Evolutionary conservation across 192 early-diverging fungal genomes (phyloP).

Genomic region (Podila epicladia): DNA sequence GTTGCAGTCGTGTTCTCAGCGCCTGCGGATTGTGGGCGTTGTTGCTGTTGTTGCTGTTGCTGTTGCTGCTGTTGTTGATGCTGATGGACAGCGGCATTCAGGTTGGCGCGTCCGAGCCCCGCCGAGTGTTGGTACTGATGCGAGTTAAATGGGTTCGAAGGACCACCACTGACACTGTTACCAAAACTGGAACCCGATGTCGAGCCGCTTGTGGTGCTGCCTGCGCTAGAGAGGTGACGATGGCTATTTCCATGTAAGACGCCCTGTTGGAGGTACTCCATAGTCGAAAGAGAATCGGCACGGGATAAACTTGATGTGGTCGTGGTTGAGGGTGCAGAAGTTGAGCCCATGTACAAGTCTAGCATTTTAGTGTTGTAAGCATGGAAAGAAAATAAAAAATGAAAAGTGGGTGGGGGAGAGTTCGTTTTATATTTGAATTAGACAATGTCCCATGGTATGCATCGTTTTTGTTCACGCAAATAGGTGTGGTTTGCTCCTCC

Average conservation of each 20-base stretch:
- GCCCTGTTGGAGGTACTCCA: constrained; percentile 33
- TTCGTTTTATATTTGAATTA: background rate
- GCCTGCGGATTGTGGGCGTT: background rate
- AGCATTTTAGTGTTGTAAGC: background rate
- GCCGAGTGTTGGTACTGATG: constrained; percentile 23
- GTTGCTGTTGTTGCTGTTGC: background rate
- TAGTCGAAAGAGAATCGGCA: constrained; percentile 39
- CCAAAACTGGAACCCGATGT: constrained; percentile 30
- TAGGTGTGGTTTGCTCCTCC: background rate
- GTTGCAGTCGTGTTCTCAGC: too few species aligned
- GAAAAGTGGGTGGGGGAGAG: background rate
- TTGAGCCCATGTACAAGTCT: constrained; percentile 47
- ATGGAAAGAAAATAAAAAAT: background rate
- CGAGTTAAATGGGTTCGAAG: background rate
- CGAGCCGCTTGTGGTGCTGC: constrained; percentile 27
- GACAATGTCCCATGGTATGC: background rate
- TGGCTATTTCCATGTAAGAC: constrained; percentile 1
- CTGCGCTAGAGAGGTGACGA: constrained; percentile 22
- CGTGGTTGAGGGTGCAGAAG: constrained; percentile 36
- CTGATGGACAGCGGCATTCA: constrained; percentile 20
- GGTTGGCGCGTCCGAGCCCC: constrained; percentile 30
- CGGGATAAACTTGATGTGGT: constrained; percentile 44
- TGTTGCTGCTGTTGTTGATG: background rate
- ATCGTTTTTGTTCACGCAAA: too few species aligned
- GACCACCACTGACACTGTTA: constrained; percentile 2